phyloP scores from a whole-genome alignment of 352 stramenopile species.

The Saprolegnia diclina region DNA sequence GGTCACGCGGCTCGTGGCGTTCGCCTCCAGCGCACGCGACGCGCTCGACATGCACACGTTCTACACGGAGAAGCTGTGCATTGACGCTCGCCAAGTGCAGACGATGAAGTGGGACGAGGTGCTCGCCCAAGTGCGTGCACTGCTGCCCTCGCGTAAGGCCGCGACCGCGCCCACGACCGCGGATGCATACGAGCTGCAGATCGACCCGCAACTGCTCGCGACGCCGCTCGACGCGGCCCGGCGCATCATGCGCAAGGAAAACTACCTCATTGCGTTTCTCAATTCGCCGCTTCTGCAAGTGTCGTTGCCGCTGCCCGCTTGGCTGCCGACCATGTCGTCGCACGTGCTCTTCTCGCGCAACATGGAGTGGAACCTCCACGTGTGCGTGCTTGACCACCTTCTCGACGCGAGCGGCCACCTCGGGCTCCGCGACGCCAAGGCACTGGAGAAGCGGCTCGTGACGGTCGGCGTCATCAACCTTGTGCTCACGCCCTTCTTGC shows the following conservation, averaged over 20 bases:
- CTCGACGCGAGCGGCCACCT: conserved; percentile 88
- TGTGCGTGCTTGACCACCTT: conserved; percentile 96
- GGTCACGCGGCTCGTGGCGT: conserved; percentile 72
- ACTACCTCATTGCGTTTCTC: conserved; percentile 98
- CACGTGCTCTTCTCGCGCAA: conserved; percentile 84
- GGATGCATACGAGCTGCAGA: conserved; percentile 73
- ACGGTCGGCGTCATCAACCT: conserved; percentile 92
- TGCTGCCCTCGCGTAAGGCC: conserved; percentile 52
- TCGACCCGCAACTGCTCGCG: conserved; percentile 65
- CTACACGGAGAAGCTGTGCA: conserved; percentile 88
- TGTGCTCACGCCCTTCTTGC: conserved; percentile 94
- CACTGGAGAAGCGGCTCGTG: conserved; percentile 91
- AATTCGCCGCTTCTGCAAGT: conserved; percentile 93
- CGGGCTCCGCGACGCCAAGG: conserved; percentile 86
- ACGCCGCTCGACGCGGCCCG: conserved; percentile 88
- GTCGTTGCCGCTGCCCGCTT: conserved; percentile 58
- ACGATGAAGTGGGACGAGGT: conserved; percentile 87
- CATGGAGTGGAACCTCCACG: conserved; percentile 93
- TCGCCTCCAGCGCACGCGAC: conserved; percentile 81
- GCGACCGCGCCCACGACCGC: conserved; percentile 50
- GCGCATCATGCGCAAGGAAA: conserved; percentile 97
- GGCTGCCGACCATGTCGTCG: conserved; percentile 63
- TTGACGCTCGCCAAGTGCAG: conserved; percentile 79
- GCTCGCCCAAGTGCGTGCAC: conserved; percentile 76
- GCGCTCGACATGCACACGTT: conserved; percentile 88